A percentile compares a stretch with the other conserved stretches of the same genome.
Evolutionary conservation across 768 basidiomycete species (phyloP).

Genomic region (Coprinellus aureogranulatus): DNA sequence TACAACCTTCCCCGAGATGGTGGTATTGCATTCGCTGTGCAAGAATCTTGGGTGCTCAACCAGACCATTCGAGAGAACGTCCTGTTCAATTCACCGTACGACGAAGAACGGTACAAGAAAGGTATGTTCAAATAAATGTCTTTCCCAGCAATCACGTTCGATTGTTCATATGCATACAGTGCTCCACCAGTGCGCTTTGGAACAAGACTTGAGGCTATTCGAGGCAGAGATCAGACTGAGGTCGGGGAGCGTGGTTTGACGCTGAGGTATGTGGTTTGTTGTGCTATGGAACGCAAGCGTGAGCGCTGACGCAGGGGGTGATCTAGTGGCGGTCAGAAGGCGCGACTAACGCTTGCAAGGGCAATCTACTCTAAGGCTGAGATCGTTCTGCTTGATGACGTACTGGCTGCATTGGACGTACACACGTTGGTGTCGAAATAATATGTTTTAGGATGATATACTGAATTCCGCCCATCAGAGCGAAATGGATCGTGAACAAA

Average conservation of each 20-base stretch:
- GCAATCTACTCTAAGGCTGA: conserved; percentile 52
- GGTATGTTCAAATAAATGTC: conserved; percentile 15
- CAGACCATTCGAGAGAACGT: conserved; percentile 82
- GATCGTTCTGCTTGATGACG: conserved; percentile 70
- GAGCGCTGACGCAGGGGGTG: background rate
- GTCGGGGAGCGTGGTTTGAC: conserved; percentile 72
- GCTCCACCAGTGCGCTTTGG: conserved; percentile 72
- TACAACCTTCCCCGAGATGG: conserved; percentile 65
- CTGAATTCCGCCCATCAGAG: conserved; percentile 48
- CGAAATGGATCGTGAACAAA: conserved; percentile 75
- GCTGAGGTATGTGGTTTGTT: conserved; percentile 25
- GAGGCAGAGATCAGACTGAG: conserved; percentile 69
- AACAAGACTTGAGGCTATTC: conserved; percentile 67
- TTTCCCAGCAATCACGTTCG: too few relatives aligned
- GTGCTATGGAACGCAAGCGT: background rate
- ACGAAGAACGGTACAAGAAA: conserved; percentile 74
- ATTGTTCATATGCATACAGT: conserved; percentile 29
- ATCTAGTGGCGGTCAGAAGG: conserved; percentile 43
- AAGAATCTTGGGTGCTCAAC: conserved; percentile 85
- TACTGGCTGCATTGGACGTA: conserved; percentile 59
- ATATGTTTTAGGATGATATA: background rate
- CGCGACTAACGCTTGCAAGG: conserved; percentile 42
- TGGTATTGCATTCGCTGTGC: conserved; percentile 77
- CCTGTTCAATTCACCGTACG: conserved; percentile 72
- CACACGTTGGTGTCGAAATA: conserved; percentile 35